These are phyloP conservation scores for Marasmius fiardii DNA, from an alignment of 1,284 basidiomycete genomes.

Conservation along the genomic window DNA sequence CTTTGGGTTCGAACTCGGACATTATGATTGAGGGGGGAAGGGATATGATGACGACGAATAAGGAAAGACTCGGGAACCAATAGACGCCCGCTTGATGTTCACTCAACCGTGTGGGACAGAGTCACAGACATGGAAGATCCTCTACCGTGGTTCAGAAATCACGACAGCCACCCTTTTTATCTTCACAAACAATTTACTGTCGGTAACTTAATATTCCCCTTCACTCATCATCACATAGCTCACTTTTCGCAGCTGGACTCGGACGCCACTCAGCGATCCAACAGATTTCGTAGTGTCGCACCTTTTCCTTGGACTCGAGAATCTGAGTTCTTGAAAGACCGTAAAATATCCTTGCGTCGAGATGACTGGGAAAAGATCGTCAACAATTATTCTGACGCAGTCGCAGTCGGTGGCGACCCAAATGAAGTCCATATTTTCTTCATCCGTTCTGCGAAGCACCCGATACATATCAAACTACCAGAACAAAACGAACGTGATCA, in stretches of 20 bases:
- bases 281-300: constrained; percentile 25
- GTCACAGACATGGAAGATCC: too few relatives aligned
- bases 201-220: constrained; percentile 12
- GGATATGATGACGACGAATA: constrained; percentile 10
- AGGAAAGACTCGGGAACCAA: constrained; percentile 11
- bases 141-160: too few relatives aligned
- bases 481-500: constrained; percentile 2
- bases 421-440: constrained; percentile 35
- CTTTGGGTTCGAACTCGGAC: constrained; percentile 56
- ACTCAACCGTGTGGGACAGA: too few relatives aligned
- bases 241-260: constrained; percentile 1
- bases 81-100: too few relatives aligned
- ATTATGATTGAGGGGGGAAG: constrained; percentile 29
- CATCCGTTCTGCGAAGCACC: constrained; percentile 27
- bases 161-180: constrained; percentile 27
- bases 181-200: constrained; percentile 32
- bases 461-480: constrained; percentile 35
- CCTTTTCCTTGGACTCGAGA: constrained; percentile 56
- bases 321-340: constrained; percentile 50
- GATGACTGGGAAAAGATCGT: constrained; percentile 45
- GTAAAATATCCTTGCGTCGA: constrained; percentile 26
- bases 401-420: constrained; percentile 45
- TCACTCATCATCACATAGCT: not conserved
- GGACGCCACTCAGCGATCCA: not conserved
- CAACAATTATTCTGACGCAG: constrained; percentile 41